phyloP scores from a whole-genome alignment of 2,329 filamentous ascomycete species.

The Trichophyton rubrum region DNA sequence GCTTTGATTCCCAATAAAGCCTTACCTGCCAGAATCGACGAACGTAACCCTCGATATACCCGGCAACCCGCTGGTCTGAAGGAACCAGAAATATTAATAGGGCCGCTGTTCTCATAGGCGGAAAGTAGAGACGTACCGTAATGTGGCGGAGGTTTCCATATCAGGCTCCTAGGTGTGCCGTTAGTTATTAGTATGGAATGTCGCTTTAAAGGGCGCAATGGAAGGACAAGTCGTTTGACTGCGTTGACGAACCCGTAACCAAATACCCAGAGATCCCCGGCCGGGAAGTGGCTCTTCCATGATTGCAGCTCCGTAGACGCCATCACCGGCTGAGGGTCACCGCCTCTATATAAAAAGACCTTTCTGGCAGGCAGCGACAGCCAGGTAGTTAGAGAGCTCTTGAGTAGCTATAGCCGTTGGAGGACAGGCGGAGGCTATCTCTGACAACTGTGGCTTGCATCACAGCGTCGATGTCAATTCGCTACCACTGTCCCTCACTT shows the following conservation, averaged over 20 bases:
- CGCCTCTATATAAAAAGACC: background rate
- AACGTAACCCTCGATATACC: constrained; percentile 87
- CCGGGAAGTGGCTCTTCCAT: constrained; percentile 34
- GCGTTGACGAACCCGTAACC: constrained; percentile 69
- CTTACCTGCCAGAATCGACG: constrained; percentile 92
- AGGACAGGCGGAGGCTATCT: no score
- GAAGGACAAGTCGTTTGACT: background rate
- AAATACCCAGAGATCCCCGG: constrained; percentile 82
- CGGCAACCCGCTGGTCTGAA: constrained; percentile 68
- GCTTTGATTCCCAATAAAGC: constrained; percentile 20
- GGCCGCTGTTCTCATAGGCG: background rate
- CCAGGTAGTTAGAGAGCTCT: background rate
- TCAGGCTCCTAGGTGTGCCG: constrained; percentile 57
- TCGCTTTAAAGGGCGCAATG: no score
- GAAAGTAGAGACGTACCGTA: constrained; percentile 52
- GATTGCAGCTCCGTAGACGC: constrained; percentile 11
- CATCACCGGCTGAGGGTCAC: background rate
- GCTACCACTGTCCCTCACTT: background rate
- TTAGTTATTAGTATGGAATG: background rate
- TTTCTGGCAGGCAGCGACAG: background rate
- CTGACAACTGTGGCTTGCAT: background rate
- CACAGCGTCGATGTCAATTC: background rate
- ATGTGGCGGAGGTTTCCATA: constrained; percentile 96
- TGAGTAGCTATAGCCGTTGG: background rate
- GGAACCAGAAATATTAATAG: background rate